Conservation (phyloP, 2,329 filamentous ascomycete genomes). For the Epichloe gansuensis region DNA sequence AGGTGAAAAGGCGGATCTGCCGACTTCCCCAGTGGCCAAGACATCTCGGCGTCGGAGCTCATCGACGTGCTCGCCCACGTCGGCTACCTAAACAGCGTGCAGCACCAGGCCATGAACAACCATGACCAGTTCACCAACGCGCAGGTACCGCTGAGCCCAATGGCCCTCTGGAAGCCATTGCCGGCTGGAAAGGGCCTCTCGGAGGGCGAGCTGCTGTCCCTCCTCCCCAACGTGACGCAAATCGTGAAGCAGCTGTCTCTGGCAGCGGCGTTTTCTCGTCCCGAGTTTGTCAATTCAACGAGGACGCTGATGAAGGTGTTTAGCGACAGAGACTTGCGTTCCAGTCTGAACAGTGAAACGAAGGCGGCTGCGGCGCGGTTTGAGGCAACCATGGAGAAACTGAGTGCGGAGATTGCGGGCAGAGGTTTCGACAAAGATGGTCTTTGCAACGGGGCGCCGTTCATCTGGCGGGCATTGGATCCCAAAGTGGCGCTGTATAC, state of each 20-base stretch:
- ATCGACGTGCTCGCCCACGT: slow-evolving; percentile 28
- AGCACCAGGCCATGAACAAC: slow-evolving; percentile 31
- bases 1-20: slow-evolving; percentile 26
- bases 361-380: slow-evolving; percentile 23
- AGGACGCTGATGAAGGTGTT: slow-evolving; percentile 30
- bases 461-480: slow-evolving; percentile 24
- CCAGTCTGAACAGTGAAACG: slow-evolving; percentile 19
- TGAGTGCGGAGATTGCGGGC: slow-evolving; percentile 24
- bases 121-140: slow-evolving; percentile 24
- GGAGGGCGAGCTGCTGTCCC: slow-evolving; percentile 19
- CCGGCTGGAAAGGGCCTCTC: slow-evolving; percentile 27
- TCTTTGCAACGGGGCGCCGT: slow-evolving; percentile 34
- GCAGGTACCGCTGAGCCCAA: slow-evolving; percentile 29
- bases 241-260: slow-evolving; percentile 25
- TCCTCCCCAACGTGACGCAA: slow-evolving; percentile 20
- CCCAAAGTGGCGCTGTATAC: slow-evolving; percentile 4
- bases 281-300: slow-evolving; percentile 22
- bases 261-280: slow-evolving; percentile 28
- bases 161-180: slow-evolving; percentile 26
- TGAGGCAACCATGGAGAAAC: slow-evolving; percentile 21
- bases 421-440: slow-evolving; percentile 30
- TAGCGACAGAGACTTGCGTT: slow-evolving; percentile 21
- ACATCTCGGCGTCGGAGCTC: slow-evolving; percentile 15
- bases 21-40: slow-evolving; percentile 26
- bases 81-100: slow-evolving; percentile 16